These are phyloP conservation scores for Hylodesmum podocarpum DNA, from an alignment of 306 rosid species.

Conservation along the genomic window DNA sequence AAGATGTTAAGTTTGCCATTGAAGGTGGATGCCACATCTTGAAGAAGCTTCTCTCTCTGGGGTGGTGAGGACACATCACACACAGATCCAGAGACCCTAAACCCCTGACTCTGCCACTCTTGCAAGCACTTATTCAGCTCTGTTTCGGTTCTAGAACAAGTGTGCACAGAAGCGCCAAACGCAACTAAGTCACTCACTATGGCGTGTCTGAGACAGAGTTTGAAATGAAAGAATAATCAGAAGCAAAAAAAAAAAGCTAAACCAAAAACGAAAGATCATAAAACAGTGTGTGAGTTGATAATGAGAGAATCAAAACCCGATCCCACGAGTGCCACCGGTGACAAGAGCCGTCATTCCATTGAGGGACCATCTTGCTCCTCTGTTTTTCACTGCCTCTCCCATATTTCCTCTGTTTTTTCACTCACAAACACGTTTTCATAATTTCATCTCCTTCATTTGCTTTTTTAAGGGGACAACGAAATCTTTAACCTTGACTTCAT, in stretches of 20 bases:
- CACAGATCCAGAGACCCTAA: constrained; percentile 61
- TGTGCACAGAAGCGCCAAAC: constrained; percentile 76
- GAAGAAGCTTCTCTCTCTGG: constrained; percentile 66
- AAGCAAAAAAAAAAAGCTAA: not conserved
- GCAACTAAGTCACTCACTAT: constrained; percentile 77
- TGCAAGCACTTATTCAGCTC: constrained; percentile 63
- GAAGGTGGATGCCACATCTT: constrained; percentile 52
- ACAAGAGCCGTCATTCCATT: constrained; percentile 77
- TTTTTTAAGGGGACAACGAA: too few species aligned
- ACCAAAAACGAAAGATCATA: not conserved
- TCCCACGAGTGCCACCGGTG: constrained; percentile 94
- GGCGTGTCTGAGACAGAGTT: constrained; percentile 45
- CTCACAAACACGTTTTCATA: too few species aligned
- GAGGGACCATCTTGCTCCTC: constrained; percentile 70
- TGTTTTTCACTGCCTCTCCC: constrained; percentile 25
- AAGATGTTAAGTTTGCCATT: constrained; percentile 62
- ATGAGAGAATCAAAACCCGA: constrained; percentile 53
- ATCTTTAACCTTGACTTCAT: too few species aligned
- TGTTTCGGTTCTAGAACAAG: constrained; percentile 72
- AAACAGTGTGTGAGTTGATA: not conserved
- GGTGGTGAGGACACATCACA: constrained; percentile 64
- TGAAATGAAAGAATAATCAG: too few species aligned
- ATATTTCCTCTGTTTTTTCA: not conserved
- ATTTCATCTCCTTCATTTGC: too few species aligned
- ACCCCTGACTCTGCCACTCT: constrained; percentile 65